A percentile compares a stretch with the other conserved stretches of the same genome.
Conservation (phyloP, 1,284 basidiomycete genomes). For the Trichosporon faecale region DNA sequence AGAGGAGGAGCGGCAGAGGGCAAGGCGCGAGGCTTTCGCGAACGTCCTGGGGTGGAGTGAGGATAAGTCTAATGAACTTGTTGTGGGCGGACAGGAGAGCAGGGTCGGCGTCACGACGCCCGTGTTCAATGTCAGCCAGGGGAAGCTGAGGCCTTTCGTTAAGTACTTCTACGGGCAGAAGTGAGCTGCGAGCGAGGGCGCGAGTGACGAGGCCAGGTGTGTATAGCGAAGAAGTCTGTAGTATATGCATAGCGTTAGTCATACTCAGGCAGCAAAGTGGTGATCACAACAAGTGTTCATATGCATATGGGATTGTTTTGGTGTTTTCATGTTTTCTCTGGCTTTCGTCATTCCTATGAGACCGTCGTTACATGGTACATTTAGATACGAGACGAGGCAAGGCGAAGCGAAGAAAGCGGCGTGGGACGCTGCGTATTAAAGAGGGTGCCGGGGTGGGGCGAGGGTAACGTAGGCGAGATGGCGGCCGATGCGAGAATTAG, state of each 20-base stretch:
- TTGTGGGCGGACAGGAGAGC: slow-evolving; percentile 66
- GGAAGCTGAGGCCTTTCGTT: slow-evolving; percentile 69
- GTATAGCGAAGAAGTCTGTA: not conserved
- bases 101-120: slow-evolving; percentile 81
- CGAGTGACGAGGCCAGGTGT: not conserved
- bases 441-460: too few relatives aligned
- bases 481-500: too few relatives aligned
- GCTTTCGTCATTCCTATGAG: too few relatives aligned
- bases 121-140: slow-evolving; percentile 75
- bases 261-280: not conserved
- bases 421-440: too few relatives aligned
- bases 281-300: not conserved
- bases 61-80: slow-evolving; percentile 60
- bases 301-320: not conserved
- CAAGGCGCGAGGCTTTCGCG: slow-evolving; percentile 61
- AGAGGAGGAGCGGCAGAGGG: slow-evolving; percentile 46
- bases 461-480: too few relatives aligned
- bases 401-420: too few relatives aligned
- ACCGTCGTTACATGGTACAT: too few relatives aligned
- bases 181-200: not conserved
- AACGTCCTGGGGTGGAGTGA: slow-evolving; percentile 71
- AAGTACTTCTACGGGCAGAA: slow-evolving; percentile 70
- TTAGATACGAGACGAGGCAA: too few relatives aligned
- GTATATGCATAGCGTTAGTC: not conserved
- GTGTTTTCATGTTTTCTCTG: not conserved